Percentiles rank a stretch among this genome's conserved stretches.
Conservation (phyloP, 306 rosid genomes). For the Glycyrrhiza uralensis region DNA sequence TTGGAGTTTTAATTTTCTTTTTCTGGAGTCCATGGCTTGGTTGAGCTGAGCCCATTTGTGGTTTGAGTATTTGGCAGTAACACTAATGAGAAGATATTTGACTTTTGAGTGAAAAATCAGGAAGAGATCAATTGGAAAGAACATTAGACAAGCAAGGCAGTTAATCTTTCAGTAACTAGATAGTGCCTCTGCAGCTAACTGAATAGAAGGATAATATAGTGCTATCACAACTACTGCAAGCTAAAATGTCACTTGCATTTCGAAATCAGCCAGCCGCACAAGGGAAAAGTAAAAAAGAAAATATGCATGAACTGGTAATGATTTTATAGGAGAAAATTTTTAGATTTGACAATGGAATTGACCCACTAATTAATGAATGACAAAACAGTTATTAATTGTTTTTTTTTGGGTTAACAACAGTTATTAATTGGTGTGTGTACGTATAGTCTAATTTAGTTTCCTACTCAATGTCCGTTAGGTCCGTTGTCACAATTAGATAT, state of each 20-base stretch:
- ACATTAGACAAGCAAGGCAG: slow-evolving; percentile 2
- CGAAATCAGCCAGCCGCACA: background rate
- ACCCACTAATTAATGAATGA: background rate
- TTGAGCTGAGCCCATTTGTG: background rate
- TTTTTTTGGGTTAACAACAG: too few species aligned
- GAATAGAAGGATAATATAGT: background rate
- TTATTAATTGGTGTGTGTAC: too few species aligned
- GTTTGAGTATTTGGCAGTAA: background rate
- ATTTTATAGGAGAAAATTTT: too few species aligned
- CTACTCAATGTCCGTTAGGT: too few species aligned
- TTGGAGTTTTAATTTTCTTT: background rate
- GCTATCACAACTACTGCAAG: slow-evolving; percentile 7
- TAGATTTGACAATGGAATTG: too few species aligned
- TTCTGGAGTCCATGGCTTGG: background rate
- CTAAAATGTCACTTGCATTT: slow-evolving; percentile 1
- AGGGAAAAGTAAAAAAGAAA: too few species aligned
- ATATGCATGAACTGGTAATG: too few species aligned
- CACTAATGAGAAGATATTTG: background rate
- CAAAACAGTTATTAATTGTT: background rate
- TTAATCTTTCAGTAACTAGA: slow-evolving; percentile 25
- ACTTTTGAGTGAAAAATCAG: background rate
- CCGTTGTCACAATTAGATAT: too few species aligned
- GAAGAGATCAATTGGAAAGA: background rate
- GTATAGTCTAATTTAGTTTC: too few species aligned
- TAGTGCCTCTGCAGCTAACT: slow-evolving; percentile 12